Evolutionary conservation across 139 green algal species (phyloP).

Genomic region (Nannochloris sp.): DNA sequence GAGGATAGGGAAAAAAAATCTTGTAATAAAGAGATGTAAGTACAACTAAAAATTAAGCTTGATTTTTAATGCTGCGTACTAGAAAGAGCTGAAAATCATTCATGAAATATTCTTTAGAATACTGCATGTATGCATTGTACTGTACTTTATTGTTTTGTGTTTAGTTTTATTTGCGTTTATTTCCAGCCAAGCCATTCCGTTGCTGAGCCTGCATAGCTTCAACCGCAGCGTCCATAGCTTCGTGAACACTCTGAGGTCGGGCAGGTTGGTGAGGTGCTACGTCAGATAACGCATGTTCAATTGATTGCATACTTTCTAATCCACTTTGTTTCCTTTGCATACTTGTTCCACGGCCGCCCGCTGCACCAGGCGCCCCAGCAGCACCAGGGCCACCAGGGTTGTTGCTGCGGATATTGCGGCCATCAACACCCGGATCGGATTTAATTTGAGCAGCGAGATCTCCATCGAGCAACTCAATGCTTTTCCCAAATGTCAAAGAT

Average conservation of each 20-base stretch:
- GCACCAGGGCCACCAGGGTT: neutral
- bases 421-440: neutral
- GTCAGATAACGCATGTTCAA: constrained; percentile 53
- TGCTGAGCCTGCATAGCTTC: neutral
- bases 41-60: no score
- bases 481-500: constrained; percentile 39
- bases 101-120: neutral
- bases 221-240: neutral
- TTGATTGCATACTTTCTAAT: constrained; percentile 54
- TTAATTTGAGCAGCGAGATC: neutral
- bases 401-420: neutral
- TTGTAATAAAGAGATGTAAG: no score
- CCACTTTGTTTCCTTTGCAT: constrained; percentile 14
- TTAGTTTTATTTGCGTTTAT: neutral
- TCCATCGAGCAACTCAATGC: constrained; percentile 25
- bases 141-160: neutral
- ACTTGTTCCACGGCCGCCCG: neutral
- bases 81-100: neutral
- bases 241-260: no score
- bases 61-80: no score
- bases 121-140: no score
- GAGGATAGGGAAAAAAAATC: no score
- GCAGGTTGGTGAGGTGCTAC: no score
- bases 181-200: neutral
- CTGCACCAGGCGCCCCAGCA: neutral